Base-by-base conservation (phyloP, 73 alveolate genomes). In the Blepharisma stoltei region DNA sequence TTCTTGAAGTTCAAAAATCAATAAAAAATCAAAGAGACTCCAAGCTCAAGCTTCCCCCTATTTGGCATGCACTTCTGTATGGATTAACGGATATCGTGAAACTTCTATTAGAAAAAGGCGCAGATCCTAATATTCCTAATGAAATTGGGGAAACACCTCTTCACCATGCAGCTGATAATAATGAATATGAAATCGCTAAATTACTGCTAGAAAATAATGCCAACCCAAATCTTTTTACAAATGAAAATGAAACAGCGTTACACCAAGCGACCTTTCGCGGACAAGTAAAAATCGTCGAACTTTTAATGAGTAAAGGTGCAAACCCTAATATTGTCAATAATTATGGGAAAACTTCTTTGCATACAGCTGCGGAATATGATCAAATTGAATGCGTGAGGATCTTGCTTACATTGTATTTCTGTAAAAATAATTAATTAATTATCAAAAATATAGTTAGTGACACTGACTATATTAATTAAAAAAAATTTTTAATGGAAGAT, bases 91-190 rank as follows among this genome's bases (percentile, higher is more conserved):
- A 32, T 32, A 32, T 32, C 41, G 41, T 32, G 3, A 32, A 32
- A 32, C 41, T 32, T 1, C 41, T 32, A 32, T 32, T 32, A 32
- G 41, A 32, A 32, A 32, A 32, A 32, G 41, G 65, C n/a, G 65
- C 65, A 11, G 65, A 50, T 50, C 65, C 65, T 18, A 50, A 50
- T 18, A 14, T 18, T 11, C 65, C n/a, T 14, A 18, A 50, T 18
- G 27, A 14, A 18, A 50, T 50, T 18, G 65, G 65, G 27, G 65
- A 80, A 53, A 80, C 87, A 4, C 54, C 87, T 21, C 78, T 80
- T 0, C 82, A 70, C 68, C 70, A 48, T 7, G 87, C 87, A 8
- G 87, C 82, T 49, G 54, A 11, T 27, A 80, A 80, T 27, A 70
- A 68, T 37, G 11, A 71, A 6, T 32, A 27, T 7, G 77, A 80